Percentiles rank a stretch among this genome's conserved stretches.
phyloP scores from a whole-genome alignment of 2,329 filamentous ascomycete genomes.

The Didymella arachidicola region DNA sequence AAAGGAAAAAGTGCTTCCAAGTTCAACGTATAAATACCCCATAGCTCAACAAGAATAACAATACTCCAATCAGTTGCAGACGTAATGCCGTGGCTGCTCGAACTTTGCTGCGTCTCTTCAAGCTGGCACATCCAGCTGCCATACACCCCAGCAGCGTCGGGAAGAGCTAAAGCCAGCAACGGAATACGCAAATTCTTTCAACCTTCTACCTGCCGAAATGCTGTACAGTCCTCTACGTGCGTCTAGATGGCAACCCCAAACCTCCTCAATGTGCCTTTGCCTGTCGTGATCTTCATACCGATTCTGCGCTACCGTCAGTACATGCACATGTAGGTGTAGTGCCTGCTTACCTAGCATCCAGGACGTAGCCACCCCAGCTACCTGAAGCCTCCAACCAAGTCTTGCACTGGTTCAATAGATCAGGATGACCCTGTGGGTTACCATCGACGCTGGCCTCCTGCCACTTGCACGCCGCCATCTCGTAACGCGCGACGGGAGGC shows the following conservation, averaged over 20 bases:
- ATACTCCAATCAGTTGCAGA: background rate
- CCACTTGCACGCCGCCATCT: constrained; percentile 85
- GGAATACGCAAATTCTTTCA: background rate
- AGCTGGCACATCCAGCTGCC: background rate
- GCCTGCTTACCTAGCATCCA: constrained; percentile 68
- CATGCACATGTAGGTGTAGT: background rate
- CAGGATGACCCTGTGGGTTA: constrained; percentile 42
- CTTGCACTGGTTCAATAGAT: constrained; percentile 68
- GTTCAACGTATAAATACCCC: constrained; percentile 18
- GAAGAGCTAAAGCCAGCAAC: no score
- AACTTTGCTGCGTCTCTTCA: background rate
- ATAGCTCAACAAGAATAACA: constrained; percentile 6
- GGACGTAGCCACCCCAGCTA: constrained; percentile 73
- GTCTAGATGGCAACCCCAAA: constrained; percentile 32
- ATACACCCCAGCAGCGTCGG: background rate
- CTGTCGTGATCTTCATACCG: constrained; percentile 75
- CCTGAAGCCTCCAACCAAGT: constrained; percentile 71
- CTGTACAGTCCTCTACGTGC: background rate
- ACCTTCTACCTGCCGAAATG: background rate
- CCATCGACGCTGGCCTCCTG: constrained; percentile 62
- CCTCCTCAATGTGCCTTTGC: constrained; percentile 66
- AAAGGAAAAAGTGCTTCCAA: constrained; percentile 10
- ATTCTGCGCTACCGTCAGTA: constrained; percentile 51
- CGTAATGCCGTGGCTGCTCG: background rate
- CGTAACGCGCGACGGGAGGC: constrained; percentile 80